Base-by-base conservation (phyloP, 805 yeast genomes). In the Priceomyces haplophilus region DNA sequence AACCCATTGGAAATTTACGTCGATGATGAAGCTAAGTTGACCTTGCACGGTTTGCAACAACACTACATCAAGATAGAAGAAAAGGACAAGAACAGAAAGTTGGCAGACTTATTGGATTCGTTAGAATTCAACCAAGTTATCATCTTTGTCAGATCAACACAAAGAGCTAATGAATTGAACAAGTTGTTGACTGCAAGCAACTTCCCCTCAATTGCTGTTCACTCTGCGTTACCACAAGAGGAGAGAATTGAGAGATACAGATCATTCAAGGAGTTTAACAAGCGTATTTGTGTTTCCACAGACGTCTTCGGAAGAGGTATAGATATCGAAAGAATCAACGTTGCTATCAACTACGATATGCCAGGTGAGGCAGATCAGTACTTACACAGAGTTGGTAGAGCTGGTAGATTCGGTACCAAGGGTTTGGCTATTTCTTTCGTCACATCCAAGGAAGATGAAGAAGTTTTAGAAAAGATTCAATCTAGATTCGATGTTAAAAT, bases 261-360 rank as follows among this genome's bases (percentile, higher is more conserved):
- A 73, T 82, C 88, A 49, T 91, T 91, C 79, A 91, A 91, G 73
- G 98, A 91, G 72, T 93, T 91, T 76, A 89, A 90, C 80, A 90
- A 89, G 77, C 89, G 99, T 75, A 93, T 91, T 62, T 93, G 98
- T 79, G 98, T 91, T 41, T 84, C 97, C 45, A 91, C 99, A 46
- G 99, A 91, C 73, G 97, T 91, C 41, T 91, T 91, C 54, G 99
- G 99, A 64, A 89, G 99, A 79, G 99, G 99, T 77, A 93, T 91
- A 60, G 99, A 91, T 80, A 91, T 91, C 55, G 99, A 91, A 79
- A 88, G 99, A 75, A 91, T 91, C 72, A 91, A 91, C 73, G 74
- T 91, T 67, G 99, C 99, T 49, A 89, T 91, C 76, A 93, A 91
- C 78, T 91, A 91, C 71, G 99, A 91, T 72, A 75, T 91, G 76